Conservation (phyloP, 768 basidiomycete genomes). For the Tephrocybe sp. region DNA sequence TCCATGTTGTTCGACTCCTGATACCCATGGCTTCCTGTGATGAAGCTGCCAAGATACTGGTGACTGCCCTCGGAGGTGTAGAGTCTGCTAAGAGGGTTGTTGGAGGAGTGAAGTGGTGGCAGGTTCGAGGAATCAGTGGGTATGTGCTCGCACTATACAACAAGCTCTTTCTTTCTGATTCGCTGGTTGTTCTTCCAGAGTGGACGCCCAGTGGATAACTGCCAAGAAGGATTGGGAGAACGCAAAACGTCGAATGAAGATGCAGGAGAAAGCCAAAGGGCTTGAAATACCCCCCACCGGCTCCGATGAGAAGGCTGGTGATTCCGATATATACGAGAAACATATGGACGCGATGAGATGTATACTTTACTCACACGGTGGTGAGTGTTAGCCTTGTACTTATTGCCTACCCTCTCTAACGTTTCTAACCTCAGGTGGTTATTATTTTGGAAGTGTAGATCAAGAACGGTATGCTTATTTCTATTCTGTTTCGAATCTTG, state of each 20-base stretch:
- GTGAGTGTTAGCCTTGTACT: constrained; percentile 31
- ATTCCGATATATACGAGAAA: constrained; percentile 49
- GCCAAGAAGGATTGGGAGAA: constrained; percentile 83
- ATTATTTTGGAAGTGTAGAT: constrained; percentile 80
- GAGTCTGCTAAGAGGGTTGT: constrained; percentile 66
- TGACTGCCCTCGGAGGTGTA: constrained; percentile 84
- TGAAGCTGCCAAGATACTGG: constrained; percentile 69
- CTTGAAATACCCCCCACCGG: constrained; percentile 4
- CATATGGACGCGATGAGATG: constrained; percentile 86
- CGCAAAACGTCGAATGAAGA: constrained; percentile 57
- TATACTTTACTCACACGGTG: constrained; percentile 81
- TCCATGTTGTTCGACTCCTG: constrained; percentile 66
- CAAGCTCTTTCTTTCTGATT: too few species aligned
- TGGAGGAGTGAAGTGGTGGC: constrained; percentile 98
- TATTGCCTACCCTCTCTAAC: not conserved
- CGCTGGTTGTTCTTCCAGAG: constrained; percentile 37
- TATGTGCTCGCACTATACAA: too few species aligned
- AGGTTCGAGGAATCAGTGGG: constrained; percentile 85
- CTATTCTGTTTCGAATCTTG: not conserved
- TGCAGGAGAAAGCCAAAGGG: constrained; percentile 35
- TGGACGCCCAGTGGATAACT: constrained; percentile 87
- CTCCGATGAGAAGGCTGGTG: constrained; percentile 14
- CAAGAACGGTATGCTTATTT: constrained; percentile 57
- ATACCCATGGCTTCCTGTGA: constrained; percentile 79
- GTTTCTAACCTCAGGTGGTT: constrained; percentile 53